Evolutionary conservation across 2,329 filamentous ascomycete genomes (phyloP), one percentile per base, ranked within the genome.

Genomic region (Fusarium sp.): DNA sequence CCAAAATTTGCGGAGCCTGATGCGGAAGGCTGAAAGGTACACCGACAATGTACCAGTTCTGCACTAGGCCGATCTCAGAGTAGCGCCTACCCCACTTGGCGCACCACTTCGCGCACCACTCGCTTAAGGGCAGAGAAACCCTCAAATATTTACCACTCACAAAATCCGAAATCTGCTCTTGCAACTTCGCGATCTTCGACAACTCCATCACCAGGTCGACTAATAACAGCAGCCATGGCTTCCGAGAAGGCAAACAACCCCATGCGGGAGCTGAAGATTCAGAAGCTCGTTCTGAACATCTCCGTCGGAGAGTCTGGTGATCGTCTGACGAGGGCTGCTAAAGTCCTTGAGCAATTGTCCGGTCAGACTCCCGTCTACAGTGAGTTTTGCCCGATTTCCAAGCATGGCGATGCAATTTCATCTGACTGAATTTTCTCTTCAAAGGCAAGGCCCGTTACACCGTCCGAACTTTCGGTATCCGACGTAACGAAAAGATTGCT

Each of bases 311-410:
- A 99, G 89, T 98, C 95, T 91, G 96, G 96, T 93, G 96, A 99
- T 88, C 97, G 96, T 91, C 92, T 99, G 83, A 99, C 96, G 79
- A 93, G 96, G 92, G 96, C 96, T 83, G 96, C 96, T 82, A 99
- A 99, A 91, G 96, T 99, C 90, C 90, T 99, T 79, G 96, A 99
- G 89, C 96, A 99, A 90, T 89, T 99, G 83, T 93, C 89, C 85
- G 96, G 96, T 94, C 96, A 99, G 89, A 98, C 96, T 78, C 96
- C 96, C 79, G 96, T 99, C 86, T 99, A 99, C 94, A 97, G 93
- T 95, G 89, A 75, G 89, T 86, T 70, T 20, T 52, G 23, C 23
- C 45, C 31, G 58, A 62, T 59, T 61, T 34, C 49, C 31, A 53
- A 61, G 50, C 52, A 36, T 58, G 31, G 18, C 38, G 54, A 72